Conservation (phyloP, 768 basidiomycete genomes). For the Russula olivacea region DNA sequence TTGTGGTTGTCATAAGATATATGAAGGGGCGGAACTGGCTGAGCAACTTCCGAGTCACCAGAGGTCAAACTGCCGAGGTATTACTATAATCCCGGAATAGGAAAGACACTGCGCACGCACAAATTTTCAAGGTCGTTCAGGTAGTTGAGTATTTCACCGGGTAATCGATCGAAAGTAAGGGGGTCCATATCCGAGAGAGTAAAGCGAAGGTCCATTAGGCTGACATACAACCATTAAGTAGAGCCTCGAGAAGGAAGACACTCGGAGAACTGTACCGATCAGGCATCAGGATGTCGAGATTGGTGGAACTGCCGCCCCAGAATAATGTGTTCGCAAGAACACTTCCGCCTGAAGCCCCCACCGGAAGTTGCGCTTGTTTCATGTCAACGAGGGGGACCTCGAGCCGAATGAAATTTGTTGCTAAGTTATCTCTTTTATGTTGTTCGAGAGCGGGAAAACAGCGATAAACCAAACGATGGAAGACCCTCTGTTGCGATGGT, state of each 20-base stretch:
- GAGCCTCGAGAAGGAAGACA: neutral
- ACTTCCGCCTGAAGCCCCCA: neutral
- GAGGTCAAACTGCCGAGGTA: conserved; percentile 34
- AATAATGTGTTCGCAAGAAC: neutral
- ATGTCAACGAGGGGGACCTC: conserved; percentile 16
- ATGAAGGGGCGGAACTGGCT: conserved; percentile 45
- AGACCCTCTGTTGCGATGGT: conserved; percentile 18
- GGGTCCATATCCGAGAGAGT: conserved; percentile 34
- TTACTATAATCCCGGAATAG: conserved; percentile 1
- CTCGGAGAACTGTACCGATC: conserved; percentile 14
- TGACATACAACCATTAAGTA: conserved; percentile 1
- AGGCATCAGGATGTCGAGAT: conserved; percentile 20
- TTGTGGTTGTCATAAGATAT: conserved; percentile 34
- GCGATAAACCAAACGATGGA: conserved; percentile 24
- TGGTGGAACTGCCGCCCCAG: conserved; percentile 4
- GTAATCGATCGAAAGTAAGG: conserved; percentile 34
- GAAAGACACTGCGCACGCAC: conserved; percentile 33
- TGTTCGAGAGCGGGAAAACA: neutral
- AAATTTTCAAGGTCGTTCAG: conserved; percentile 36
- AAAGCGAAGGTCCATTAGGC: conserved; percentile 48
- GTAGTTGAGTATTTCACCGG: conserved; percentile 41
- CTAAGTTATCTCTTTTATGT: neutral
- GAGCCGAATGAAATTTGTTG: conserved; percentile 15
- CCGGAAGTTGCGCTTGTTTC: conserved; percentile 1
- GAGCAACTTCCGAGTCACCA: conserved; percentile 29